Evolutionary conservation across 2,329 filamentous ascomycete species (phyloP).

Genomic region (Paraphoma chrysanthemicola): DNA sequence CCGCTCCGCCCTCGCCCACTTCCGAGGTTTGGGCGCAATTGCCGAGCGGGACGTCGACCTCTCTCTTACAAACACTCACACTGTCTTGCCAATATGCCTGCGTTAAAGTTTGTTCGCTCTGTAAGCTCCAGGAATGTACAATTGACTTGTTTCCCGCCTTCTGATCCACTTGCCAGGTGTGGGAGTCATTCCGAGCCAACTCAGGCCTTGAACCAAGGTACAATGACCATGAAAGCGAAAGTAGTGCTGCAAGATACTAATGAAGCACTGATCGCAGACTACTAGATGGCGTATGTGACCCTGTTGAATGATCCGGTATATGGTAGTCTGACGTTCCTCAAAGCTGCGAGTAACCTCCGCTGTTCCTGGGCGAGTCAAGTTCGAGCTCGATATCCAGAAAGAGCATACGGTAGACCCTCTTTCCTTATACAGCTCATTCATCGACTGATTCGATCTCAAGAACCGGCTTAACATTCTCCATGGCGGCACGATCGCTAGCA

Average conservation of each 20-base stretch:
- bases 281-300: slow-evolving; percentile 49
- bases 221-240: background rate
- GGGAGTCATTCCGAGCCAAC: slow-evolving; percentile 83
- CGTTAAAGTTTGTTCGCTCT: slow-evolving; percentile 69
- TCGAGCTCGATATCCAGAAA: slow-evolving; percentile 76
- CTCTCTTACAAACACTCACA: slow-evolving; percentile 17
- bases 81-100: slow-evolving; percentile 39
- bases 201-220: slow-evolving; percentile 91
- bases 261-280: slow-evolving; percentile 34
- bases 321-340: background rate
- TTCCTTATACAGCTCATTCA: background rate
- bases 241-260: slow-evolving; percentile 1
- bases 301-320: background rate
- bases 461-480: slow-evolving; percentile 80
- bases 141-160: background rate
- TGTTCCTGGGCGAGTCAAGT: slow-evolving; percentile 71
- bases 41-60: slow-evolving; percentile 32
- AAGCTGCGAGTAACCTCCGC: slow-evolving; percentile 74
- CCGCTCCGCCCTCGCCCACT: slow-evolving; percentile 31
- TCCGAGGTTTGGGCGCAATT: slow-evolving; percentile 15
- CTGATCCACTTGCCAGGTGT: slow-evolving; percentile 64
- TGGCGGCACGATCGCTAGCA: slow-evolving; percentile 78
- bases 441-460: slow-evolving; percentile 48
- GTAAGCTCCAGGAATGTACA: slow-evolving; percentile 52
- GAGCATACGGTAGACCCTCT: slow-evolving; percentile 71